phyloP scores from a whole-genome alignment of 2,329 filamentous ascomycete species.

The Chaetomium sp. region DNA sequence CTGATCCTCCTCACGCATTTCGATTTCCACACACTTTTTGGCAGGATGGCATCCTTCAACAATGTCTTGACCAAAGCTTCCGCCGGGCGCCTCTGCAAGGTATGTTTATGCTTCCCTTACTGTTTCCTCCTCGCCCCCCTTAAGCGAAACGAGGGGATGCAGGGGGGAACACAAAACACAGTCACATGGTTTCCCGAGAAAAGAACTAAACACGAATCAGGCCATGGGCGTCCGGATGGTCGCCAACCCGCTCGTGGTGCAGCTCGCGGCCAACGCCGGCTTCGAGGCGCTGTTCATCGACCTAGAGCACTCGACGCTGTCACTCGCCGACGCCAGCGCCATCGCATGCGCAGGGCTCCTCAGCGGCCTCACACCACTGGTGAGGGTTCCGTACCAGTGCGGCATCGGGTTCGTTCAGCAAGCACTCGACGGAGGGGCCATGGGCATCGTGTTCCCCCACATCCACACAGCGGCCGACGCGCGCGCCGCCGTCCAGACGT shows the following conservation, averaged over 20 bases:
- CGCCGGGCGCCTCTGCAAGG: conserved; percentile 9
- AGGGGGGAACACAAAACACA: background rate
- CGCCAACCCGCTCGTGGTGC: conserved; percentile 3
- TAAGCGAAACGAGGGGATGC: background rate
- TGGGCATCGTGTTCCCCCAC: conserved; percentile 9
- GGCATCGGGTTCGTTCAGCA: conserved; percentile 7
- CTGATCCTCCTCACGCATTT: background rate
- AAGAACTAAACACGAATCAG: background rate
- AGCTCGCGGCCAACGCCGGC: conserved; percentile 1
- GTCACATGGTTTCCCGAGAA: background rate
- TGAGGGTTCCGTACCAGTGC: background rate
- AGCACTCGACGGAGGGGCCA: conserved; percentile 2
- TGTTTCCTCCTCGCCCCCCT: background rate
- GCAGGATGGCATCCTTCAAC: conserved; percentile 4
- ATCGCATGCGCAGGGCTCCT: conserved; percentile 5
- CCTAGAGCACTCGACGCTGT: background rate
- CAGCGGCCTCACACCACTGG: background rate
- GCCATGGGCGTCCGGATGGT: conserved; percentile 5
- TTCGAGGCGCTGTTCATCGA: conserved; percentile 11
- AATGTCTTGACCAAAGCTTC: conserved; percentile 9
- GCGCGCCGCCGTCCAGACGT: conserved; percentile 1
- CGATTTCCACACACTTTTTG: background rate
- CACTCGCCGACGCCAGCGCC: conserved; percentile 2
- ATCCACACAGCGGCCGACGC: conserved; percentile 1
- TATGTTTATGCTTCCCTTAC: background rate